Conservation (phyloP, 768 basidiomycete species). For the Tubosaeta sp. region DNA sequence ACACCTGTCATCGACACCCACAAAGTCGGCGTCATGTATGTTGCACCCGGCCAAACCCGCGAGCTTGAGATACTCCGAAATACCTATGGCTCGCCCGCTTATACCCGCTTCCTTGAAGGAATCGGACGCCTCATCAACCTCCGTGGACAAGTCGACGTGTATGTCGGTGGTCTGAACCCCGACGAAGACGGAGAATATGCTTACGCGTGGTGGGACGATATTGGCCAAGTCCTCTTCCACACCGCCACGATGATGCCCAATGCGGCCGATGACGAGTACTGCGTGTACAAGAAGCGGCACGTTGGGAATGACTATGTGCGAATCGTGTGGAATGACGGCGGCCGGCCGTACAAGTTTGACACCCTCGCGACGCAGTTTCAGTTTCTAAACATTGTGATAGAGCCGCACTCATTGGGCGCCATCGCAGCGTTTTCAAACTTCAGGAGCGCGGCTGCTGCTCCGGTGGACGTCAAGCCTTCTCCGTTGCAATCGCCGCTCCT, state of each 20-base stretch:
- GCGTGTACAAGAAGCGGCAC: slow-evolving; percentile 86
- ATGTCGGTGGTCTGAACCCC: slow-evolving; percentile 86
- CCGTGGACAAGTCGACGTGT: slow-evolving; percentile 87
- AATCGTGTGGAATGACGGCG: slow-evolving; percentile 98
- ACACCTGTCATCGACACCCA: slow-evolving; percentile 96
- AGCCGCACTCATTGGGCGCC: slow-evolving; percentile 83
- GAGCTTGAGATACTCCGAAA: slow-evolving; percentile 88
- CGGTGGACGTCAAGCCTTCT: slow-evolving; percentile 15
- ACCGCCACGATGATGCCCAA: slow-evolving; percentile 98
- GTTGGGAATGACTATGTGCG: slow-evolving; percentile 97
- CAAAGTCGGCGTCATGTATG: slow-evolving; percentile 95
- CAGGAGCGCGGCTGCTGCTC: slow-evolving; percentile 9
- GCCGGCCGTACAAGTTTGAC: slow-evolving; percentile 83
- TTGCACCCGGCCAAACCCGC: slow-evolving; percentile 81
- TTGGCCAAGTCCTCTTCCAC: slow-evolving; percentile 92
- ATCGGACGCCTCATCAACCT: slow-evolving; percentile 85
- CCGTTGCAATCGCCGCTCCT: slow-evolving; percentile 18
- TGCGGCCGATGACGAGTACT: slow-evolving; percentile 57
- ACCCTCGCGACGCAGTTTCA: slow-evolving; percentile 92
- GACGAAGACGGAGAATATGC: slow-evolving; percentile 95
- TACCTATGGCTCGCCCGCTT: slow-evolving; percentile 89
- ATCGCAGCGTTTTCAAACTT: slow-evolving; percentile 82
- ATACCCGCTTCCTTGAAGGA: slow-evolving; percentile 88
- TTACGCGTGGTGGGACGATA: slow-evolving; percentile 99
- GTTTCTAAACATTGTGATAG: slow-evolving; percentile 95